Evolutionary conservation across 108 stramenopile genomes (phyloP).

Genomic region (Epithemia pelagica): DNA sequence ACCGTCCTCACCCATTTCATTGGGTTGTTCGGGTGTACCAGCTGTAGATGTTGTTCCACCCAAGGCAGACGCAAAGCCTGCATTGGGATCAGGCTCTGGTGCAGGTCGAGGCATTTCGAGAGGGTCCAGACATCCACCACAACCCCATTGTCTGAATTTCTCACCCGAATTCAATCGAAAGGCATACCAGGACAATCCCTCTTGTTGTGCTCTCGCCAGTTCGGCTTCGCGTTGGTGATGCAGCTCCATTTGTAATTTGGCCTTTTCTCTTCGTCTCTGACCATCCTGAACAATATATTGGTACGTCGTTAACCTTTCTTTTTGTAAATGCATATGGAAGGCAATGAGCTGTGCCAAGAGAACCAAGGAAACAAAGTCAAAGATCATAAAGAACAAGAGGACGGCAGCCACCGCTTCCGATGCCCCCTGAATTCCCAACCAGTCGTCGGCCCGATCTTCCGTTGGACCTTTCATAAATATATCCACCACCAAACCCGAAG

Average conservation of each 20-base stretch:
- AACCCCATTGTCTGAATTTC: constrained; percentile 2
- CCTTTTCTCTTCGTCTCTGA: constrained; percentile 38
- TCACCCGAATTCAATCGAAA: neutral
- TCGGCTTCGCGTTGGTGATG: constrained; percentile 21
- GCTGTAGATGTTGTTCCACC: neutral
- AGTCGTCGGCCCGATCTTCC: constrained; percentile 32
- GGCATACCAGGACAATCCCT: neutral
- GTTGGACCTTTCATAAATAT: constrained; percentile 26
- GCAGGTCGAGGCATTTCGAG: neutral
- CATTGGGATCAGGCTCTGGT: constrained; percentile 1
- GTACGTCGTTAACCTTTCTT: constrained; percentile 79
- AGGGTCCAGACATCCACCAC: neutral
- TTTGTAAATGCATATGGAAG: constrained; percentile 69
- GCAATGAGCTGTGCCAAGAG: constrained; percentile 60
- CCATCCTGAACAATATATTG: constrained; percentile 71
- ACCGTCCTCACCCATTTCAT: neutral
- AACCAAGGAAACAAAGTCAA: constrained; percentile 35
- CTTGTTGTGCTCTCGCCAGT: constrained; percentile 1
- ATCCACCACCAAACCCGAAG: constrained; percentile 24
- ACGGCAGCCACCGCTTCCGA: constrained; percentile 16
- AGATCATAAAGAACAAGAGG: constrained; percentile 38
- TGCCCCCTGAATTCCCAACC: constrained; percentile 33
- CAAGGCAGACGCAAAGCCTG: constrained; percentile 4
- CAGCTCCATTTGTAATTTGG: constrained; percentile 32
- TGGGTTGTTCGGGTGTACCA: constrained; percentile 3